phyloP scores from a whole-genome alignment of 148 eudicot species.

The Silene uniflora region DNA sequence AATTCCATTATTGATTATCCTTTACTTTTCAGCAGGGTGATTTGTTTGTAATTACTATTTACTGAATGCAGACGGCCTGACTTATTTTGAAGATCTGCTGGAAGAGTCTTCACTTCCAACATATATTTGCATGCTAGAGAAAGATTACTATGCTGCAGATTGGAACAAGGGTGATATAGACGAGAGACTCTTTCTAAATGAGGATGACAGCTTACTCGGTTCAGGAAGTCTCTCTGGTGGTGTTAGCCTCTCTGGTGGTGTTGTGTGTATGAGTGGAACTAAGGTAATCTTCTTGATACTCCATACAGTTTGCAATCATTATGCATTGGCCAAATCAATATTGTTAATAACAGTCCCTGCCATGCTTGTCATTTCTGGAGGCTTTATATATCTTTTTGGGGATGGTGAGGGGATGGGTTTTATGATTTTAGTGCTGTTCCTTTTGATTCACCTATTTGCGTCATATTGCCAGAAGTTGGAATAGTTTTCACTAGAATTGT shows the following conservation, averaged over 20 bases:
- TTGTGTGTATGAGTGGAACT: constrained; percentile 48
- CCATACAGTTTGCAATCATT: neutral
- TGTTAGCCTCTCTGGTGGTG: constrained; percentile 84
- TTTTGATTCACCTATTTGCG: neutral
- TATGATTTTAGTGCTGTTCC: neutral
- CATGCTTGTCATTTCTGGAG: neutral
- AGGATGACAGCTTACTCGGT: constrained; percentile 79
- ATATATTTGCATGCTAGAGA: constrained; percentile 55
- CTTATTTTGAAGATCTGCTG: constrained; percentile 62
- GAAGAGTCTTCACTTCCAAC: constrained; percentile 61
- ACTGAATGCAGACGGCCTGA: constrained; percentile 59
- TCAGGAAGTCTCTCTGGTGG: constrained; percentile 92
- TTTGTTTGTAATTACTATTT: constrained; percentile 12
- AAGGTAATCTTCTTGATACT: constrained; percentile 44
- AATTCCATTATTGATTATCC: neutral
- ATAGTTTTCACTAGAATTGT: neutral
- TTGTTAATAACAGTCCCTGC: neutral
- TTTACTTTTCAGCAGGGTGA: neutral
- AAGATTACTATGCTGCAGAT: constrained; percentile 70
- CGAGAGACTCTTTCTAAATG: constrained; percentile 77
- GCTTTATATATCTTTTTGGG: neutral
- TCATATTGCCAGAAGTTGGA: neutral
- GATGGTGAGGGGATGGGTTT: neutral
- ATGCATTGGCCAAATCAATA: neutral
- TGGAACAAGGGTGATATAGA: constrained; percentile 69